A percentile compares a stretch with the other conserved stretches of the same genome.
These are phyloP conservation scores for Thalassiosira profunda DNA, from an alignment of 108 stramenopile genomes.

Conservation along the genomic window DNA sequence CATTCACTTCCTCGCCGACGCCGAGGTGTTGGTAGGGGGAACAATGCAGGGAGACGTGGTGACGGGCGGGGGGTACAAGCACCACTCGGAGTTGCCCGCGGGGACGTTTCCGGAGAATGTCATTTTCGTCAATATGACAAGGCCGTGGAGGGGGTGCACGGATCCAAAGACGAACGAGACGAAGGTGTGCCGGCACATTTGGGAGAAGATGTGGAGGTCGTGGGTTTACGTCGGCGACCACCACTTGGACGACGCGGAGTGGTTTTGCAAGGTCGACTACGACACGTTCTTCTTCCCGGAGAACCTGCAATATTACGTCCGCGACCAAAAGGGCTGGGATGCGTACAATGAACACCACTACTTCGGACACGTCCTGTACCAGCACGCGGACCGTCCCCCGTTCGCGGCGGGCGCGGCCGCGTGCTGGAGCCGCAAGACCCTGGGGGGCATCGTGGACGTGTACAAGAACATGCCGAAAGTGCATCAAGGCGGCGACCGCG, in stretches of 20 bases:
- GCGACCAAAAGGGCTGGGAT: conserved; percentile 42
- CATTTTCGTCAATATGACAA: conserved; percentile 50
- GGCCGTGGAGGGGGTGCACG: conserved; percentile 36
- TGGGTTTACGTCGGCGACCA: conserved; percentile 50
- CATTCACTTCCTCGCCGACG: conserved; percentile 44
- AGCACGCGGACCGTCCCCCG: conserved; percentile 13
- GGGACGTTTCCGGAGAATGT: conserved; percentile 43
- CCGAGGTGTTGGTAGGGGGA: conserved; percentile 23
- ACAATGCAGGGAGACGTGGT: background rate
- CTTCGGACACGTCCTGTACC: conserved; percentile 45
- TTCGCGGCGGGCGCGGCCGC: conserved; percentile 44
- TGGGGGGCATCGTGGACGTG: conserved; percentile 40
- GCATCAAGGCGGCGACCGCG: conserved; percentile 21
- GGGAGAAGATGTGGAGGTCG: conserved; percentile 54
- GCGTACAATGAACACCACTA: conserved; percentile 42
- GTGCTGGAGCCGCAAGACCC: conserved; percentile 47
- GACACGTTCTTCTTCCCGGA: conserved; percentile 60
- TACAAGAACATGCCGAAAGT: conserved; percentile 52
- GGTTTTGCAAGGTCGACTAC: conserved; percentile 56
- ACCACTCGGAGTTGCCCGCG: conserved; percentile 41
- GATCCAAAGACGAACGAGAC: conserved; percentile 11
- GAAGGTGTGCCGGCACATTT: conserved; percentile 54
- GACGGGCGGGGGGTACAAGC: too few species aligned
- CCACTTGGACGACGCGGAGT: conserved; percentile 41
- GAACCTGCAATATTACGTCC: conserved; percentile 45